Conservation (phyloP, 345 rosid genomes). For the Populus davidiana region DNA sequence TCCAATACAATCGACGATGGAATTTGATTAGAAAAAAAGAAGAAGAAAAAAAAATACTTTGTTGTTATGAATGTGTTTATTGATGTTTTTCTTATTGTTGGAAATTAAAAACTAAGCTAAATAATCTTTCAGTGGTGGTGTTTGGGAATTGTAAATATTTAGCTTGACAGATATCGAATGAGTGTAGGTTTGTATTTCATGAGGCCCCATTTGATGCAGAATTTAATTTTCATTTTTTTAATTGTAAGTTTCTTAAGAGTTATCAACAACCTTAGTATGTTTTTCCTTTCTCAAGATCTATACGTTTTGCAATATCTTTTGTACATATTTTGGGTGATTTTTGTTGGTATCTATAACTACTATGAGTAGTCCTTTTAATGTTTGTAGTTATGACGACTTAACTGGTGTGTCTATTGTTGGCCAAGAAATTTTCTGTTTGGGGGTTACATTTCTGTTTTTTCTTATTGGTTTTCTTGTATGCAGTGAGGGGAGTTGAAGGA, state of each 20-base stretch:
- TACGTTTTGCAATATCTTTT: neutral
- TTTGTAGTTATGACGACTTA: neutral
- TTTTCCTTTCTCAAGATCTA: neutral
- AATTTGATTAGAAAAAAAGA: neutral
- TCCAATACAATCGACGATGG: neutral
- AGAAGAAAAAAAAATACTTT: neutral
- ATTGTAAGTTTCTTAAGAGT: too few species aligned
- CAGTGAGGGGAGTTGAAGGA: conserved; percentile 29
- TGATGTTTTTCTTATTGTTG: neutral
- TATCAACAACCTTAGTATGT: neutral
- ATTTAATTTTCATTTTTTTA: neutral
- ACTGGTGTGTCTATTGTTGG: neutral
- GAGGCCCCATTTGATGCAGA: conserved; percentile 1
- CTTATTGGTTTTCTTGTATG: neutral
- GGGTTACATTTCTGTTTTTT: neutral
- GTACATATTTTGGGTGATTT: too few species aligned
- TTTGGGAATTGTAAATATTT: neutral
- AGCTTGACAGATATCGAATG: neutral
- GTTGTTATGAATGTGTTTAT: neutral
- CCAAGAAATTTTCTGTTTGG: neutral
- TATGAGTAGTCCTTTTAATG: neutral
- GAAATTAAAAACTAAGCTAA: neutral
- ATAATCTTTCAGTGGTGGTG: neutral
- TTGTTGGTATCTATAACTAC: neutral
- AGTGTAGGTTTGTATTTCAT: neutral